Conservation (phyloP, 331 rosid genomes). For the Quercus lobata region DNA sequence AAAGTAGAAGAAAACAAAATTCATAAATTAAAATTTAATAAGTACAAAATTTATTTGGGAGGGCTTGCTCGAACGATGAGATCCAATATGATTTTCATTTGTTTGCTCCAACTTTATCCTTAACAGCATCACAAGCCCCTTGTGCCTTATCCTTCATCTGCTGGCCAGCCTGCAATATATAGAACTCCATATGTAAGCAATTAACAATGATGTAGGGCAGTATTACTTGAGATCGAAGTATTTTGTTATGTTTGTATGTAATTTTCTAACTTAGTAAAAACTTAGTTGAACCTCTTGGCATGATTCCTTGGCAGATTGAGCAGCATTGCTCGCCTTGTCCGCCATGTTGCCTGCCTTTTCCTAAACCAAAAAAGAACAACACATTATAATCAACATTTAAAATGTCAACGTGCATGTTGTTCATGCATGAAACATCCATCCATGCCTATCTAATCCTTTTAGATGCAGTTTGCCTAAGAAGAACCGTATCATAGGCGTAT, state of each 20-base stretch:
- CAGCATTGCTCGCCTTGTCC: constrained; percentile 32
- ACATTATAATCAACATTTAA: neutral
- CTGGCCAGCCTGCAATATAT: constrained; percentile 31
- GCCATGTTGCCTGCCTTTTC: constrained; percentile 36
- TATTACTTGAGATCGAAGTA: neutral
- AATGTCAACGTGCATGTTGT: neutral
- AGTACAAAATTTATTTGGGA: neutral
- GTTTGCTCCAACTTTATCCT: constrained; percentile 33
- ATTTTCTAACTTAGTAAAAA: neutral
- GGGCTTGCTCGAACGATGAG: neutral
- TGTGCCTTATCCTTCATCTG: constrained; percentile 48
- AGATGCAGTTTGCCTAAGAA: neutral
- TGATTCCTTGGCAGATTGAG: constrained; percentile 41
- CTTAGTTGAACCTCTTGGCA: constrained; percentile 34
- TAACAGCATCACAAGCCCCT: constrained; percentile 38
- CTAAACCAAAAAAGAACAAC: constrained; percentile 1
- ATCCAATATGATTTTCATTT: constrained; percentile 28
- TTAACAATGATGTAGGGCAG: neutral
- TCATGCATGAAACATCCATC: neutral
- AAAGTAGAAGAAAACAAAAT: neutral
- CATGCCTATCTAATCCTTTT: neutral
- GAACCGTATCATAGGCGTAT: too few species aligned
- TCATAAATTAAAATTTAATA: neutral
- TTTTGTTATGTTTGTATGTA: neutral
- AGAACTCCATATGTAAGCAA: neutral